Evolutionary conservation across 1,284 basidiomycete genomes (phyloP).

Genomic region (Naganishia sp.): DNA sequence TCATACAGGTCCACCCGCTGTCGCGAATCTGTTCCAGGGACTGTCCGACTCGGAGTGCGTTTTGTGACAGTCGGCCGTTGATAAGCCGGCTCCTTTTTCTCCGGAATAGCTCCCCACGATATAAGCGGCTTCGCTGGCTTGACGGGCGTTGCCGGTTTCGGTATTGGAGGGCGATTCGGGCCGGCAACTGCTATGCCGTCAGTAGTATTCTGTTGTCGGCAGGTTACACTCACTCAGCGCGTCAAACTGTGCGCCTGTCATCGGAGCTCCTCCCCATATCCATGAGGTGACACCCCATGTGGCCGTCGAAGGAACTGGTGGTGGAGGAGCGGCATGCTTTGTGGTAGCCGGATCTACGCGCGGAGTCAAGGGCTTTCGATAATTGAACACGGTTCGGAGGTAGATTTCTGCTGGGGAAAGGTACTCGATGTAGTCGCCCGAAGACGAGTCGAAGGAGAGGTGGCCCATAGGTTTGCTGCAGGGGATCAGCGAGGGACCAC

Average conservation of each 20-base stretch:
- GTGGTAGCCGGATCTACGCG: conserved; percentile 46
- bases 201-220: neutral
- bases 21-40: conserved; percentile 33
- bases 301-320: conserved; percentile 46
- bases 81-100: conserved; percentile 35
- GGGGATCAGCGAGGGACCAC: neutral
- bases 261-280: conserved; percentile 53
- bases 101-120: conserved; percentile 48
- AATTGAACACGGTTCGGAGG: conserved; percentile 54
- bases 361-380: conserved; percentile 52
- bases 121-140: conserved; percentile 47
- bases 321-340: conserved; percentile 43
- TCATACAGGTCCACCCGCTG: conserved; percentile 51
- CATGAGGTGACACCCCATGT: conserved; percentile 45
- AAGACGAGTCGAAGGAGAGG: conserved; percentile 50
- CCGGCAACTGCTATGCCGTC: conserved; percentile 45
- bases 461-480: conserved; percentile 42
- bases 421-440: conserved; percentile 54
- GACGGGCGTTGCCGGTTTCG: conserved; percentile 37
- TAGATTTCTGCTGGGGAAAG: conserved; percentile 48
- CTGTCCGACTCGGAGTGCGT: conserved; percentile 35
- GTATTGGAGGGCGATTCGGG: conserved; percentile 44
- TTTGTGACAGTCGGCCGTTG: conserved; percentile 33
- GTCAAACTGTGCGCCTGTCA: conserved; percentile 52
- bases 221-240: conserved; percentile 40